phyloP scores from a whole-genome alignment of 495 filamentous ascomycete genomes.

The Margaritispora aquatica region DNA sequence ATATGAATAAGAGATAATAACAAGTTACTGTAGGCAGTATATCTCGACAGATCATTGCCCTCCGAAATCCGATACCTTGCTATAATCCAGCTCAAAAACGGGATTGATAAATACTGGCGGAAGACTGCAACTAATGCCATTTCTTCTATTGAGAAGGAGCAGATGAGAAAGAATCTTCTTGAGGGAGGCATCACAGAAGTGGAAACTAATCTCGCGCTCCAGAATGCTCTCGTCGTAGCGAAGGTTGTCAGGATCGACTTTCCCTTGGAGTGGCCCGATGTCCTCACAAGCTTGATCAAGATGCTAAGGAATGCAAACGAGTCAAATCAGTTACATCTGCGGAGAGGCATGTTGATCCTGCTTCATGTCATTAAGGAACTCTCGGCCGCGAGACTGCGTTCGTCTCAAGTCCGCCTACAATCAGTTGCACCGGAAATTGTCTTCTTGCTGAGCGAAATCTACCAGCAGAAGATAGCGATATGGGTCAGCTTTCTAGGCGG shows the following conservation, averaged over 20 bases:
- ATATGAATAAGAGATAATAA: too few species aligned
- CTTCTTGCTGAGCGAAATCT: constrained; percentile 67
- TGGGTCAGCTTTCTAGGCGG: constrained; percentile 60
- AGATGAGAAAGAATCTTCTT: constrained; percentile 67
- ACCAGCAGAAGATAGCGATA: constrained; percentile 61
- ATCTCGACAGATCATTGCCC: constrained; percentile 69
- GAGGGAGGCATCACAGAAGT: constrained; percentile 68
- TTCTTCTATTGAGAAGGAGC: constrained; percentile 62
- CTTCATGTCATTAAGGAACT: constrained; percentile 87
- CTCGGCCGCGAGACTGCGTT: constrained; percentile 65
- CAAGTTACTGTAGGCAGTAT: constrained; percentile 75
- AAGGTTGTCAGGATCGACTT: constrained; percentile 88
- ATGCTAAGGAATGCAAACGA: constrained; percentile 45
- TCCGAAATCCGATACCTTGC: constrained; percentile 76
- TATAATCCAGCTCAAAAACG: constrained; percentile 92
- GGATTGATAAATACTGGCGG: constrained; percentile 91
- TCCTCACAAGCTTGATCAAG: constrained; percentile 50
- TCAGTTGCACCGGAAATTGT: constrained; percentile 74
- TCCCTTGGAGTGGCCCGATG: constrained; percentile 72
- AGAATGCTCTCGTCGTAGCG: constrained; percentile 80
- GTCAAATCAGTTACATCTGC: constrained; percentile 47
- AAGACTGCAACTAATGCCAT: constrained; percentile 66
- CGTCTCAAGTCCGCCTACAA: constrained; percentile 65
- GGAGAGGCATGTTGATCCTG: constrained; percentile 67
- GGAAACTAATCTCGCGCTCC: constrained; percentile 64